Conservation (phyloP, 2,329 filamentous ascomycete genomes). For the Epichloe brachyelytri region DNA sequence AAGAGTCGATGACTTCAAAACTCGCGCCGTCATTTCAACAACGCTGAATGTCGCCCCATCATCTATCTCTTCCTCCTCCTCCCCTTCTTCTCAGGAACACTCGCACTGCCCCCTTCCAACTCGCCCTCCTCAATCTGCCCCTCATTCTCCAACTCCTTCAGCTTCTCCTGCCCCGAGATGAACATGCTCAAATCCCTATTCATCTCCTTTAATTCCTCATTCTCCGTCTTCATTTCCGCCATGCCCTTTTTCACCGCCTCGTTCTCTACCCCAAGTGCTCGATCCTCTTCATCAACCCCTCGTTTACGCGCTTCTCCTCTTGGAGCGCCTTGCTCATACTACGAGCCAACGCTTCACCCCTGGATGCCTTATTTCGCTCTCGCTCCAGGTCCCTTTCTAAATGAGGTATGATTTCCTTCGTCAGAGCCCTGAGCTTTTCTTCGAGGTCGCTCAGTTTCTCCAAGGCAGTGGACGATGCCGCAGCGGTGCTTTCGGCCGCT, state of each 20-base stretch:
- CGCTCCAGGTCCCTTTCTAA: slow-evolving; percentile 64
- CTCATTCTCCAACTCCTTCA: slow-evolving; percentile 55
- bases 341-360: slow-evolving; percentile 63
- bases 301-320: slow-evolving; percentile 77
- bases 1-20: too few relatives aligned
- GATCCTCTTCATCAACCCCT: slow-evolving; percentile 72
- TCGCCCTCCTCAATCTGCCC: slow-evolving; percentile 53
- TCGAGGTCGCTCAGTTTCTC: slow-evolving; percentile 40
- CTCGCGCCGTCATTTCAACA: too few relatives aligned
- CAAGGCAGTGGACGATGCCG: slow-evolving; percentile 34
- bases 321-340: slow-evolving; percentile 62
- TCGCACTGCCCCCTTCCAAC: slow-evolving; percentile 59
- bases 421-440: slow-evolving; percentile 30
- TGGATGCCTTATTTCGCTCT: slow-evolving; percentile 53
- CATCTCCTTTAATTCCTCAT: slow-evolving; percentile 67
- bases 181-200: slow-evolving; percentile 82
- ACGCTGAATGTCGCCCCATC: neutral
- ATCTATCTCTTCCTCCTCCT: slow-evolving; percentile 32
- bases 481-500: slow-evolving; percentile 49
- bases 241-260: slow-evolving; percentile 44
- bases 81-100: slow-evolving; percentile 46
- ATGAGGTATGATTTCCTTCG: slow-evolving; percentile 43
- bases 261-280: slow-evolving; percentile 53
- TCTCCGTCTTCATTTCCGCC: slow-evolving; percentile 44
- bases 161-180: slow-evolving; percentile 69